Evolutionary conservation across 2,329 filamentous ascomycete species (phyloP).

Genomic region (Purpureocillium lavendulum): DNA sequence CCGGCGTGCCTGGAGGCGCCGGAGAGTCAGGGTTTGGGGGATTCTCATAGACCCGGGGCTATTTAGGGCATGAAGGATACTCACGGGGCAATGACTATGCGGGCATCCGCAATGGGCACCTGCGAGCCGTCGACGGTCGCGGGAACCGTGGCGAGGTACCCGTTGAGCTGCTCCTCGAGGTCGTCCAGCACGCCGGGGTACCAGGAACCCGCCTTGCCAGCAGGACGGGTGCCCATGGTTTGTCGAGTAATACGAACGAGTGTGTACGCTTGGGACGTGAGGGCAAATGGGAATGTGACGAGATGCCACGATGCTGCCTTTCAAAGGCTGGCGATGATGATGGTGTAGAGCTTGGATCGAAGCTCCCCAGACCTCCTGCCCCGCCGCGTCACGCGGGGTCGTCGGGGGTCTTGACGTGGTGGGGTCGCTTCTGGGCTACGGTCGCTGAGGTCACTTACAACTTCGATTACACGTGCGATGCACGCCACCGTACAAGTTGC

Average conservation of each 20-base stretch:
- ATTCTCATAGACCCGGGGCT: too few relatives aligned
- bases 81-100: conserved; percentile 90
- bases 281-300: neutral
- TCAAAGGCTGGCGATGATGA: too few relatives aligned
- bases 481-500: too few relatives aligned
- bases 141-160: conserved; percentile 67
- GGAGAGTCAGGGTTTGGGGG: neutral
- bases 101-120: conserved; percentile 65
- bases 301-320: too few relatives aligned
- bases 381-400: conserved; percentile 8
- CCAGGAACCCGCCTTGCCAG: conserved; percentile 80
- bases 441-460: too few relatives aligned
- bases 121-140: conserved; percentile 45
- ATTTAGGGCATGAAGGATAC: conserved; percentile 20
- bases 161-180: conserved; percentile 64
- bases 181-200: conserved; percentile 55
- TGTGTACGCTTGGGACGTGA: neutral
- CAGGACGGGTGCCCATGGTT: conserved; percentile 29
- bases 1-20: conserved; percentile 67
- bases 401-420: neutral
- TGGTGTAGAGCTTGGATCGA: too few relatives aligned
- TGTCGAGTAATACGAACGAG: neutral
- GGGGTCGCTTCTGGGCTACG: too few relatives aligned
- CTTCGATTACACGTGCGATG: too few relatives aligned
- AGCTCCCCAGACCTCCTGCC: neutral